A percentile compares a stretch with the other conserved stretches of the same genome.
These are phyloP conservation scores for Aspergillus niger DNA, from an alignment of 2,329 filamentous ascomycete species.

Conservation along the genomic window DNA sequence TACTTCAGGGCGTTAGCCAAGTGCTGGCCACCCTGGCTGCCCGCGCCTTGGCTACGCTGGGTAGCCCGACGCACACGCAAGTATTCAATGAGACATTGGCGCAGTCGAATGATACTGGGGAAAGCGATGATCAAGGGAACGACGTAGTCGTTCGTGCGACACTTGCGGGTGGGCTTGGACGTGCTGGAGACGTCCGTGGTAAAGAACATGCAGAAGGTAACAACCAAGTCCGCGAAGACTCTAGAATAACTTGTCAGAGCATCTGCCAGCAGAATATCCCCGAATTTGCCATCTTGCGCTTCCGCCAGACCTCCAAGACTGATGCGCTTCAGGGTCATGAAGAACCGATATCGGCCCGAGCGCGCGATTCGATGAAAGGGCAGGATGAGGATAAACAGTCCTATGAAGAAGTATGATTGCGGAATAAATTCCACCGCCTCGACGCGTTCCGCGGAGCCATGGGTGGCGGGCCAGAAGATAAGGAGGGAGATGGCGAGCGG, in stretches of 20 bases:
- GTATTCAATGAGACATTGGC: conserved; percentile 92
- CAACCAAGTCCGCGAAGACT: conserved; percentile 84
- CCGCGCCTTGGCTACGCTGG: conserved; percentile 62
- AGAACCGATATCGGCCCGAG: conserved; percentile 72
- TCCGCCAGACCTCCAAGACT: conserved; percentile 83
- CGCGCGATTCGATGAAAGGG: conserved; percentile 70
- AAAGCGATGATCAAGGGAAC: conserved; percentile 83
- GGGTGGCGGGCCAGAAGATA: conserved; percentile 81
- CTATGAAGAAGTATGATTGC: conserved; percentile 74
- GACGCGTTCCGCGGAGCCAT: conserved; percentile 68
- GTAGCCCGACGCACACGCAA: conserved; percentile 64
- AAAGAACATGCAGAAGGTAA: conserved; percentile 90
- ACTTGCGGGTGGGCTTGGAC: conserved; percentile 75
- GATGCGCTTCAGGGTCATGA: conserved; percentile 74
- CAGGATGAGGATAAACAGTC: conserved; percentile 70
- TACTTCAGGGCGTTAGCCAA: conserved; percentile 95
- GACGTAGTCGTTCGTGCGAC: conserved; percentile 70
- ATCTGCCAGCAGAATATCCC: conserved; percentile 90
- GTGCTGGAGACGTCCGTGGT: conserved; percentile 71
- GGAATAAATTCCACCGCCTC: conserved; percentile 82
- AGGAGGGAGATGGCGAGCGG: conserved; percentile 72
- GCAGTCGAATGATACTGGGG: conserved; percentile 81
- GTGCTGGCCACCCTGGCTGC: conserved; percentile 83
- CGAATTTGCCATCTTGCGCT: conserved; percentile 86
- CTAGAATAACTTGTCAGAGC: conserved; percentile 94